Evolutionary conservation across 352 stramenopile species (phyloP).

Genomic region (Globisporangium megalacanthum): DNA sequence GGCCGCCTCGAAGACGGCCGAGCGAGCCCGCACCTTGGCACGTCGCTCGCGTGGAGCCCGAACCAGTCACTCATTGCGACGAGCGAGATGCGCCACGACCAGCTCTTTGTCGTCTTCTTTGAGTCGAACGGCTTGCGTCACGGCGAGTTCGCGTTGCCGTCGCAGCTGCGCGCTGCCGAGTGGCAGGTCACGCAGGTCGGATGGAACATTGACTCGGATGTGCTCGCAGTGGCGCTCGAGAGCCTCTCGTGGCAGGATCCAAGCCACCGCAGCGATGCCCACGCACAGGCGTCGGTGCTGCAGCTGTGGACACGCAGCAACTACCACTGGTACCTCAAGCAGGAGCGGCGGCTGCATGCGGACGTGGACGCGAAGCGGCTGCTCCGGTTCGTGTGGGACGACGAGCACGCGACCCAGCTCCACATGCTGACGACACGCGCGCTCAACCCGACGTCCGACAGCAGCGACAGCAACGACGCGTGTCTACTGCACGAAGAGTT

Average conservation of each 20-base stretch:
- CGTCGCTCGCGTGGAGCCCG: slow-evolving; percentile 57
- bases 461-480: slow-evolving; percentile 14
- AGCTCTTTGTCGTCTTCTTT: slow-evolving; percentile 75
- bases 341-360: slow-evolving; percentile 31
- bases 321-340: slow-evolving; percentile 85
- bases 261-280: background rate
- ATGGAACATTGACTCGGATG: slow-evolving; percentile 69
- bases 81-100: slow-evolving; percentile 46
- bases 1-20: slow-evolving; percentile 72
- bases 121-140: slow-evolving; percentile 79
- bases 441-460: background rate
- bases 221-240: slow-evolving; percentile 52
- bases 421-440: slow-evolving; percentile 21
- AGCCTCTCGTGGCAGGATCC: background rate
- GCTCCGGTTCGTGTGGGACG: slow-evolving; percentile 47
- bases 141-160: slow-evolving; percentile 62
- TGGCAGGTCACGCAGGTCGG: slow-evolving; percentile 28
- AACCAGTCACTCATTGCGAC: slow-evolving; percentile 71
- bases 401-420: slow-evolving; percentile 36
- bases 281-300: slow-evolving; percentile 19
- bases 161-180: slow-evolving; percentile 21
- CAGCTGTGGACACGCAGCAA: slow-evolving; percentile 77
- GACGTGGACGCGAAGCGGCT: slow-evolving; percentile 15
- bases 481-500: slow-evolving; percentile 48
- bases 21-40: slow-evolving; percentile 35